Evolutionary conservation across 2,329 filamentous ascomycete species (phyloP), one percentile per base, ranked within the genome.

Genomic region (Colletotrichum salicis): DNA sequence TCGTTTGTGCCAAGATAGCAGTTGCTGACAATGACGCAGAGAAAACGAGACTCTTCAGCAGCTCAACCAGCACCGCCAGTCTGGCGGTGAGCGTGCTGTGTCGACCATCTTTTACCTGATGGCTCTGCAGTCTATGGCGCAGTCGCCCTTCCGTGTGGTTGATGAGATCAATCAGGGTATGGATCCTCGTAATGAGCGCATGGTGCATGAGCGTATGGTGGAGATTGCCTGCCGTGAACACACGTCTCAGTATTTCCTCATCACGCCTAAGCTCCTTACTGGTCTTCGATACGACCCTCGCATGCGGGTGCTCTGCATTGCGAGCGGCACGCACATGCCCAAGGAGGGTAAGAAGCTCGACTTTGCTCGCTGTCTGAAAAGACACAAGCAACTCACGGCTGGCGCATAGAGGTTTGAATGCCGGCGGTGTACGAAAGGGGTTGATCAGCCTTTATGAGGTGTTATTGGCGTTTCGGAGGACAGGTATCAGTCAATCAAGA

Each of bases 111-210:
- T 98, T 87, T 99, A 97, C 84, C 94, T 99, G 68, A 98, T 99
- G 95, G 94, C 96, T 5, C 89, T 99, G 31, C 96, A 99, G 81
- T 94, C 94, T 61, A 91, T 99, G 77, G 96, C 96, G 19, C 93
- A 95, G 77, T 95, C 95, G 4, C 96, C 96, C 1, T 99, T 99
- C 89, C 94, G 96, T 64, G 96, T 99, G 61, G 96, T 99, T 71
- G 96, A 99, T 82, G 96, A 99, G 84, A 99, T 99, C 87, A 99
- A 99, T 80, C 96, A 99, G 84, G 96, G 96, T 75, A 99, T 99
- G 96, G 96, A 99, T 81, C 96, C 96, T 55, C 92, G 96, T 77
- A 99, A 99, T 82, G 96, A 99, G 83, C 93, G 96, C 76, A 97
- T 98, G 90, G 95, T 99, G 19, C 96, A 99, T 83, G 94, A 96